These are phyloP conservation scores for Mycena latifolia DNA, from an alignment of 768 basidiomycete genomes.

Conservation along the genomic window DNA sequence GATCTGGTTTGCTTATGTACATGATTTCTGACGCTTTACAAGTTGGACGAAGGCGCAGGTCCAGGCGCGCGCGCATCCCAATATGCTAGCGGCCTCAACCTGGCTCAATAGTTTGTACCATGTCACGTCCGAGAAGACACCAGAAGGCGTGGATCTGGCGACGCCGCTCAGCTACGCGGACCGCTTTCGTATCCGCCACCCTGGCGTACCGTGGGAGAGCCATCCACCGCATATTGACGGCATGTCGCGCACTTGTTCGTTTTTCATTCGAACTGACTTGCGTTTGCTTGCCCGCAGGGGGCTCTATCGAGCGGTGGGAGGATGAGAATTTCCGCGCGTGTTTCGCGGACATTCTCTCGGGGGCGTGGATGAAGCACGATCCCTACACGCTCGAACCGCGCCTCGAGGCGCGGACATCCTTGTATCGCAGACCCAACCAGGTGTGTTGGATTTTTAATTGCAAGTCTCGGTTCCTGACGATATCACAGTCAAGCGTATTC, in stretches of 20 bases:
- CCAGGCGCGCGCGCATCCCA: constrained; percentile 67
- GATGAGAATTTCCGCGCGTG: constrained; percentile 61
- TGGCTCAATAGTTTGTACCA: constrained; percentile 68
- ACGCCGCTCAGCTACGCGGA: constrained; percentile 72
- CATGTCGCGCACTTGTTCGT: constrained; percentile 1
- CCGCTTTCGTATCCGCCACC: constrained; percentile 72
- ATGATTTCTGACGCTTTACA: not conserved
- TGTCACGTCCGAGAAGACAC: constrained; percentile 42
- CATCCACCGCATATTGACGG: constrained; percentile 47
- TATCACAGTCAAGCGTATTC: constrained; percentile 49
- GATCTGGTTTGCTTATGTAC: not conserved
- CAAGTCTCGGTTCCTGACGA: not conserved
- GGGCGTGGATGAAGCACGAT: constrained; percentile 66
- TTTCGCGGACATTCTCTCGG: constrained; percentile 63
- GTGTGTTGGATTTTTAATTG: constrained; percentile 36
- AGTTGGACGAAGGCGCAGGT: constrained; percentile 57
- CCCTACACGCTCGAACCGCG: constrained; percentile 66
- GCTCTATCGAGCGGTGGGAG: constrained; percentile 74
- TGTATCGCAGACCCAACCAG: constrained; percentile 63
- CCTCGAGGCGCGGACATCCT: constrained; percentile 61
- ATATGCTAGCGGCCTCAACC: constrained; percentile 58
- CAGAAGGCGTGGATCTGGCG: constrained; percentile 62
- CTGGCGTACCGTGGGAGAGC: constrained; percentile 60
- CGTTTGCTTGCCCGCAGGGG: too few species aligned
- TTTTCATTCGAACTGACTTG: not conserved